A percentile compares a stretch with the other conserved stretches of the same genome.
These are phyloP conservation scores for Pichia kudriavzevii DNA, from an alignment of 1,139 yeast genomes.

Conservation along the genomic window DNA sequence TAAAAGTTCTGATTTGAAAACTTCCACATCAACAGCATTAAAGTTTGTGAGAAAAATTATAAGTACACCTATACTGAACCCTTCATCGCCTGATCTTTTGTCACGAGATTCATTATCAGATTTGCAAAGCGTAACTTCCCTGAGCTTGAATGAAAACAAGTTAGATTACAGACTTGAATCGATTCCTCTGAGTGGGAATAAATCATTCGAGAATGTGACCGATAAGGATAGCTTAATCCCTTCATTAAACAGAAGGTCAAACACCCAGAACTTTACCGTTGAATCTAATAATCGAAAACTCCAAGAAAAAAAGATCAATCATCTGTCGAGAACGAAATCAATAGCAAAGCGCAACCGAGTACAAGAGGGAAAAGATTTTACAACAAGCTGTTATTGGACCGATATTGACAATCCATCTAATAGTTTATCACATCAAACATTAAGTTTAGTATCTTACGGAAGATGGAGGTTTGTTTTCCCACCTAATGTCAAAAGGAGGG, in stretches of 20 bases:
- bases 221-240: too few species aligned
- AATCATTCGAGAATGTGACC: too few species aligned
- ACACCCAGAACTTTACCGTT: too few species aligned
- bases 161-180: too few species aligned
- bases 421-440: conserved; percentile 34
- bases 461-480: conserved; percentile 93
- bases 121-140: conserved; percentile 4
- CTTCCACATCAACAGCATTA: conserved; percentile 21
- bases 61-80: conserved; percentile 22
- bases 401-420: conserved; percentile 64
- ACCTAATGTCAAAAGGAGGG: conserved; percentile 50
- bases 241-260: too few species aligned
- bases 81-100: too few species aligned
- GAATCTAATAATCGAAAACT: not conserved
- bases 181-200: too few species aligned
- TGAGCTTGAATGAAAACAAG: conserved; percentile 4
- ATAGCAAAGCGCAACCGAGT: not conserved
- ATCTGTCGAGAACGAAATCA: not conserved
- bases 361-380: not conserved
- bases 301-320: not conserved
- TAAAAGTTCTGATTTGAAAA: conserved; percentile 17
- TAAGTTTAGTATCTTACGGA: conserved; percentile 42
- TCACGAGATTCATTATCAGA: conserved; percentile 1
- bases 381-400: conserved; percentile 44
- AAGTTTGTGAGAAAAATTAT: conserved; percentile 27